Evolutionary conservation across 768 basidiomycete genomes (phyloP).

Genomic region (Pleurotus tuoliensis): DNA sequence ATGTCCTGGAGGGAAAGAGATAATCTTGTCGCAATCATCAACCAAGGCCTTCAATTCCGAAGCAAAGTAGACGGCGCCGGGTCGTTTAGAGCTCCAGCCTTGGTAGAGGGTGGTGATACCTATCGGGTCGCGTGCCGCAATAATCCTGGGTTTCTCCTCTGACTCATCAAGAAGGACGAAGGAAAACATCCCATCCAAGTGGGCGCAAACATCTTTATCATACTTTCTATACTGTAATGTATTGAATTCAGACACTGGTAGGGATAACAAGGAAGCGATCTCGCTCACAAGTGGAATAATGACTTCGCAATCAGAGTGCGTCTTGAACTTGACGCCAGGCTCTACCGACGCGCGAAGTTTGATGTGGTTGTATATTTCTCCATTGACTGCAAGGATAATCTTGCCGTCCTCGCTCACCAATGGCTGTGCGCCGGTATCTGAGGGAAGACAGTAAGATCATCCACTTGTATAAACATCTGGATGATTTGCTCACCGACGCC

Average conservation of each 20-base stretch:
- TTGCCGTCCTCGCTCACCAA: conserved; percentile 84
- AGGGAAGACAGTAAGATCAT: conserved; percentile 6
- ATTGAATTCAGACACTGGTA: neutral
- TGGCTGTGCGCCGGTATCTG: conserved; percentile 97
- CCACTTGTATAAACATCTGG: too few species aligned
- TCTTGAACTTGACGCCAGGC: conserved; percentile 79
- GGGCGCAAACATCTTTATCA: conserved; percentile 68
- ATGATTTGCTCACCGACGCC: conserved; percentile 74
- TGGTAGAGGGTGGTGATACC: conserved; percentile 99
- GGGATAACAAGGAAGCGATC: conserved; percentile 12
- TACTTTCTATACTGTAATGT: conserved; percentile 72
- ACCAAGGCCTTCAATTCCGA: conserved; percentile 92
- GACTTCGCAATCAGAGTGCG: conserved; percentile 97
- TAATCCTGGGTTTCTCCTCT: conserved; percentile 81
- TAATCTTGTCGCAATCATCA: conserved; percentile 91
- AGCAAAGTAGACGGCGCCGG: conserved; percentile 85
- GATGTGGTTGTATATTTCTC: conserved; percentile 98
- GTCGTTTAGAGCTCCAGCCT: conserved; percentile 83
- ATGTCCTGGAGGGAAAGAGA: conserved; percentile 96
- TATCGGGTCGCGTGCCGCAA: conserved; percentile 95
- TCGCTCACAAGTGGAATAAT: conserved; percentile 89
- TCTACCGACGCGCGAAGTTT: conserved; percentile 68
- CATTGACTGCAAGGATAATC: conserved; percentile 87
- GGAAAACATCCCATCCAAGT: conserved; percentile 98
- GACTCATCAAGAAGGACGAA: conserved; percentile 96